These are phyloP conservation scores for Fusarium citri DNA, from an alignment of 2,329 filamentous ascomycete species.

Conservation along the genomic window DNA sequence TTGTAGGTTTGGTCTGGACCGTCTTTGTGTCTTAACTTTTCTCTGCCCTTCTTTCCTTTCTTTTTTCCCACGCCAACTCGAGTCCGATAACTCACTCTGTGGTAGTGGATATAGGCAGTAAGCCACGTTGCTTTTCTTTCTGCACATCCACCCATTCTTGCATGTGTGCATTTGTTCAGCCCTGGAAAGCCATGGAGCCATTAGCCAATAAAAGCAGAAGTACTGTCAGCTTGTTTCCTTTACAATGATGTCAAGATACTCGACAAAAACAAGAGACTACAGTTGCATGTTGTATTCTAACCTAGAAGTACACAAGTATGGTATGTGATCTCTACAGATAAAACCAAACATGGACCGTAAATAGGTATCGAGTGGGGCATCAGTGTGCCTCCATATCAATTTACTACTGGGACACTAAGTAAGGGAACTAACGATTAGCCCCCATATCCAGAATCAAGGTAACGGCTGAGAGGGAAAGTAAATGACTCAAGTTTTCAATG, in stretches of 20 bases:
- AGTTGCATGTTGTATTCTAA: neutral
- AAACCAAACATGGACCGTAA: neutral
- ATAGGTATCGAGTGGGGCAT: neutral
- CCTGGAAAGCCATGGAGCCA: neutral
- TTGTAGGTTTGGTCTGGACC: slow-evolving; percentile 14
- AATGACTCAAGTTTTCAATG: slow-evolving; percentile 4
- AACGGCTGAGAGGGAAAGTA: neutral
- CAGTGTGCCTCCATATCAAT: neutral
- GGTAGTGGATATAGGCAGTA: neutral
- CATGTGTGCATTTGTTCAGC: neutral
- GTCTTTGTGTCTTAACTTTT: slow-evolving; percentile 10
- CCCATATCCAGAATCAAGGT: neutral
- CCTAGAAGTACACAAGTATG: neutral
- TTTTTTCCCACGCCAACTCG: slow-evolving; percentile 24
- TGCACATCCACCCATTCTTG: neutral
- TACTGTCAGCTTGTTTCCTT: neutral
- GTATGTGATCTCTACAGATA: neutral
- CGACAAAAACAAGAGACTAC: neutral
- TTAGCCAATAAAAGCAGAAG: neutral
- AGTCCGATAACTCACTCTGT: neutral
- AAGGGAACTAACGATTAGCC: neutral
- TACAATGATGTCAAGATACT: neutral
- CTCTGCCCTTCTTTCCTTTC: neutral
- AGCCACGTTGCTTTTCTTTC: neutral
- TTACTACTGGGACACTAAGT: neutral